These are phyloP conservation scores for Globisporangium canariense DNA, from an alignment of 352 stramenopile genomes.

Conservation along the genomic window DNA sequence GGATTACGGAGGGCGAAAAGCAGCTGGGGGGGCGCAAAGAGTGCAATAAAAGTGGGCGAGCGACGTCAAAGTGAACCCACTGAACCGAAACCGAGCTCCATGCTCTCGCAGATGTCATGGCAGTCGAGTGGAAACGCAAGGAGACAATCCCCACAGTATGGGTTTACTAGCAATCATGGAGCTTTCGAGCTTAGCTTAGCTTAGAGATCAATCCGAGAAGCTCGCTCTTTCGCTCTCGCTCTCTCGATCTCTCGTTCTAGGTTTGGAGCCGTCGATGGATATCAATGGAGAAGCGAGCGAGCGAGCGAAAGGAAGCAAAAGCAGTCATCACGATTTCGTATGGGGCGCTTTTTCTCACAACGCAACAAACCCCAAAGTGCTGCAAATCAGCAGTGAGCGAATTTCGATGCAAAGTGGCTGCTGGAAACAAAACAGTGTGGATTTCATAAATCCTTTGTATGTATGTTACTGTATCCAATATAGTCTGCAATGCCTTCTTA, in stretches of 20 bases:
- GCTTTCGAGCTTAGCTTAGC: no score
- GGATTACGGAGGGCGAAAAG: background rate
- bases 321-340: background rate
- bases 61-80: background rate
- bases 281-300: background rate
- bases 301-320: background rate
- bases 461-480: no score
- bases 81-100: background rate
- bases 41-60: background rate
- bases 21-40: background rate
- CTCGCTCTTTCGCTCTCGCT: background rate
- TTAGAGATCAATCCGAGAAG: no score
- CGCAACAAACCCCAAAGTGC: background rate
- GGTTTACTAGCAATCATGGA: no score
- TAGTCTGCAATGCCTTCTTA: no score
- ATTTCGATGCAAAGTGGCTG: background rate
- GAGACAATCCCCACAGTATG: no score
- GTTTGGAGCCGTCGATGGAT: no score
- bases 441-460: background rate
- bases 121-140: background rate
- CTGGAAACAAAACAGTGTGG: background rate
- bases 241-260: background rate
- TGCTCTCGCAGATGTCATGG: background rate
- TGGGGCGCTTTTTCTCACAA: background rate
- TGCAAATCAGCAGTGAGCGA: slow-evolving; percentile 2